Base-by-base conservation (phyloP, 1,139 yeast species). In the Taiozyma sp. region DNA sequence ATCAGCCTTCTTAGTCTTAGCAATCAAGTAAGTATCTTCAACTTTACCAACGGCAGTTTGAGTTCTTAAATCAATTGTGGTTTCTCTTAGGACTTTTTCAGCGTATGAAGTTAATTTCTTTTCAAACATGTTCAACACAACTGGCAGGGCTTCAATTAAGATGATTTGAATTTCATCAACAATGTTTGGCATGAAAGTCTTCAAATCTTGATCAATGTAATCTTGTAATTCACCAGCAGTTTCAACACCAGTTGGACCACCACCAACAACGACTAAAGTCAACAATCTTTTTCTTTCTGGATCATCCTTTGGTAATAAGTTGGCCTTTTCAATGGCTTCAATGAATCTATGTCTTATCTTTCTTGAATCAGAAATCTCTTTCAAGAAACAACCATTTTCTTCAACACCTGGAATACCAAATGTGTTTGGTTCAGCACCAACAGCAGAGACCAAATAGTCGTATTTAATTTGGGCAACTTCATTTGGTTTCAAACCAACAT, bases 231-330 rank as follows among this genome's bases (percentile, higher is more conserved):
- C 97, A 64, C 96, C 97, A 58, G 97, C 96, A 64, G 88, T 87
- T 70, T 90, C 97, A 56, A 90, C 97, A 72, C 97, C 97, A 49
- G 97, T 90, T 65, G 97, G 96, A 56, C 97, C 97, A 68, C 97
- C 97, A 62, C 97, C 97, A 58, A 91, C 95, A 55, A 89, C 93
- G 53, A 89, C 90, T 61, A 90, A 83, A 56, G 85, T 85, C 62
- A 89, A 77, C 61, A 89, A 76, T 68, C 95, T 79, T 73, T 84
- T 81, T 71, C 96, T 81, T 68, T 86, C 93, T 34, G 83, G 83
- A 62, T 85, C 89, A 54, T 80, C 85, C 58, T 77, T 74, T 47
- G 91, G 86, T 66, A 85, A 79, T 63, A 85, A 78, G 57, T 88
- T 81, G 44, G 96, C 96, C 59, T 86, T 84, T 72, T 88, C 96